Base-by-base conservation (phyloP, 148 eudicot genomes). In the Tetragonia tetragonoides region DNA sequence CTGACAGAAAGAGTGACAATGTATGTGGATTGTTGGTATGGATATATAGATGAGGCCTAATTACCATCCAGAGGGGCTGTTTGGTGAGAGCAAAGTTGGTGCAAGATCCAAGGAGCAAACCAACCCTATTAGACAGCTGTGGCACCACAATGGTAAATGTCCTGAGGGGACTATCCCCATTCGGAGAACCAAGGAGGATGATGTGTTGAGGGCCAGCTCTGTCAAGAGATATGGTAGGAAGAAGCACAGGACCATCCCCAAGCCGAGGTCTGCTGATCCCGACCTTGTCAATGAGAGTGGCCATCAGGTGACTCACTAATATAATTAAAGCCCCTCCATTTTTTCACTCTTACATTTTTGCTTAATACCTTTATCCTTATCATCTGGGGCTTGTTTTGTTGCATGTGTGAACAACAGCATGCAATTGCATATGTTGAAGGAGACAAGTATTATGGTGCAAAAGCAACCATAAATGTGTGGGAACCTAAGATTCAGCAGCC, bases 351-450 rank as follows among this genome's bases (percentile, higher is more conserved):
- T 16, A 53, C 20, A 66, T 8, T 21, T 7, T 78, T 63, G 18
- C 56, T 44, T 40, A 15, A 3, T 8, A 7, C 10, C 28, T 23
- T 2, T 41, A 17, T 61, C 73, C 63, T 68, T 68, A 56, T 38
- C 53, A 7, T 66, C 20, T 73, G 63, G 21, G 2, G 34, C 54
- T n/a, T 39, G 41, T 39, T 63, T 65, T 7, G 40, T 51, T 62
- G 4, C 54, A 39, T 62, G 76, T 73, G 61, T 74, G 61, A 81
- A 66, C 65, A 59, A 66, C 78, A 95, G 98, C 98, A 95, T 86
- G 98, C 98, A 37, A 95, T 95, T 82, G 97, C 96, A 67, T 95
- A 95, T 83, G 98, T 95, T 57, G 96, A 95, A 85, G 98, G 98
- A 73, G 98, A 87, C 59, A 95, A 88, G 84, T 95, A 90, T 65